A percentile compares a stretch with the other conserved stretches of the same genome.
phyloP scores from a whole-genome alignment of 257 asterid species.

The Scutellaria baicalensis region DNA sequence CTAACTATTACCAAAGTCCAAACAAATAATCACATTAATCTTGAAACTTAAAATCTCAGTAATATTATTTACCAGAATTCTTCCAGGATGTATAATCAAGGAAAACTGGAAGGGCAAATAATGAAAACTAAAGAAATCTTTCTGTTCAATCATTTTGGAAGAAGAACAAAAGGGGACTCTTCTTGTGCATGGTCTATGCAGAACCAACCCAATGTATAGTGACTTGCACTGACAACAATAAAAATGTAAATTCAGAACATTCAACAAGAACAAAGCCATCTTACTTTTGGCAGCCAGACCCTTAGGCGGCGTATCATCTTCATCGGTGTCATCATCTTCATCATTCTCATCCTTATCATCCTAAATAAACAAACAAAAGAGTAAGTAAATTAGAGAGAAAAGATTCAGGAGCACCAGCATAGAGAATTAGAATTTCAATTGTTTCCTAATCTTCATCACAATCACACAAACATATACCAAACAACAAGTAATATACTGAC shows the following conservation, averaged over 20 bases:
- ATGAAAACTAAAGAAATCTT: not conserved
- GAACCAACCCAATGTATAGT: not conserved
- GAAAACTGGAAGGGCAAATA: not conserved
- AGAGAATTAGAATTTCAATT: not conserved
- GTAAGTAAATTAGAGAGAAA: not conserved
- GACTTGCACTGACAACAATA: not conserved
- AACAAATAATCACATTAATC: not conserved
- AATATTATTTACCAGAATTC: not conserved
- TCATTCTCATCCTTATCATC: slow-evolving; percentile 44
- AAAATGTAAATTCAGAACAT: not conserved
- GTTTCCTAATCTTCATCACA: not conserved
- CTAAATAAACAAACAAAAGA: slow-evolving; percentile 16
- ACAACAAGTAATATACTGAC: not conserved
- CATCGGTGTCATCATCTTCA: slow-evolving; percentile 28
- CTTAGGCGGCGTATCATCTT: slow-evolving; percentile 46
- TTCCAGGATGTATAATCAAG: not conserved
- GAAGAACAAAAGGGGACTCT: not conserved
- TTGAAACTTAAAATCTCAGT: not conserved
- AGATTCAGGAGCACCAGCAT: not conserved
- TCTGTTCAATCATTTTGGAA: not conserved
- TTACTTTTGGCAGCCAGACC: slow-evolving; percentile 76
- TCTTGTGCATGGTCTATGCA: not conserved
- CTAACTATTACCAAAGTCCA: not conserved
- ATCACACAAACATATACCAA: not conserved
- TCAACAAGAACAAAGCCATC: slow-evolving; percentile 11